These are phyloP conservation scores for Calendula officinalis DNA, from an alignment of 129 eudicot species.

Conservation along the genomic window DNA sequence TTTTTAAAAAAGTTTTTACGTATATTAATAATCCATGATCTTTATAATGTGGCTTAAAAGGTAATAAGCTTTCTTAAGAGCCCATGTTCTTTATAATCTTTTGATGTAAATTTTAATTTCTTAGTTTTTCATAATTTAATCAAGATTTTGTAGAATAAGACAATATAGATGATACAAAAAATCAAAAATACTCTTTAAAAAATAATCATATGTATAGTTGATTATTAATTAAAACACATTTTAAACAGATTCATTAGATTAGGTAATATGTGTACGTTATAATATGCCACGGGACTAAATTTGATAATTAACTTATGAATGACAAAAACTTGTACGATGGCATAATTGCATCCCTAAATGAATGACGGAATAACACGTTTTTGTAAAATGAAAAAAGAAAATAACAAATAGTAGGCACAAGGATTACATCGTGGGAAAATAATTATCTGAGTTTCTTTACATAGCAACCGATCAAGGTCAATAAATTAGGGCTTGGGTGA, in stretches of 20 bases:
- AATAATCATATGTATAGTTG: constrained; percentile 10
- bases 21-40: constrained; percentile 14
- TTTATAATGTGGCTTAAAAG: constrained; percentile 9
- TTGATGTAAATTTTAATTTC: constrained; percentile 10
- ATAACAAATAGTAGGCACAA: not conserved
- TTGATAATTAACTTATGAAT: not conserved
- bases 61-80: not conserved
- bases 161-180: constrained; percentile 18
- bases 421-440: constrained; percentile 25
- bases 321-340: constrained; percentile 7
- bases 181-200: not conserved
- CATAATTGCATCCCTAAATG: too few species aligned
- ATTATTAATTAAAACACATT: not conserved
- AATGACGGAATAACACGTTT: constrained; percentile 21
- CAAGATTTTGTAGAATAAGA: not conserved
- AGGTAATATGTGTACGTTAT: not conserved
- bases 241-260: not conserved
- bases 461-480: constrained; percentile 22
- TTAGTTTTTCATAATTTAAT: not conserved
- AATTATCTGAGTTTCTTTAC: not conserved
- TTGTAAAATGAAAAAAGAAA: not conserved
- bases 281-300: constrained; percentile 12
- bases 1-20: not conserved
- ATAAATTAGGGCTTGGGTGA: constrained; percentile 26
- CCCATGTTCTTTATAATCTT: constrained; percentile 12